Evolutionary conservation across 2,329 filamentous ascomycete genomes (phyloP), one percentile per base, ranked within the genome.

Genomic region (Alternaria tenuissima): DNA sequence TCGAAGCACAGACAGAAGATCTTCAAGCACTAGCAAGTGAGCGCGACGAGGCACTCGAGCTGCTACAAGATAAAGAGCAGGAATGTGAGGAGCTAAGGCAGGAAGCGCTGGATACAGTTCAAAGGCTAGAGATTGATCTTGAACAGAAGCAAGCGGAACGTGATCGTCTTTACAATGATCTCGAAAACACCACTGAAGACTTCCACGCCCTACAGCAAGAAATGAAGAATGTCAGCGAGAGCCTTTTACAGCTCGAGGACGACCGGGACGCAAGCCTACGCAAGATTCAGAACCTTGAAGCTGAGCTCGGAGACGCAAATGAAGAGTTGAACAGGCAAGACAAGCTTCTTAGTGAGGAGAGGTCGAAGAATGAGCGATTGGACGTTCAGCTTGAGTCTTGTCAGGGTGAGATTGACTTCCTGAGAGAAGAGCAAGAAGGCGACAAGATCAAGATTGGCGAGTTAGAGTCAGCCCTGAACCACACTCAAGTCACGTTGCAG

Each of bases 401-500:
- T 57, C 94, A 97, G 71, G 90, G 90, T 60, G 95, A 99, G 78
- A 96, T 98, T 79, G 89, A 92, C 1, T 99, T 99, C 85, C 79
- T 99, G 52, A 89, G 95, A 2, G 95, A 99, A 76, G 95, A 99
- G 81, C 95, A 99, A 78, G 95, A 99, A 79, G 88, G 87, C 18
- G 95, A 99, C 82, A 99, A 99, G 85, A 96, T 99, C 76, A 94
- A 93, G 79, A 98, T 99, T 71, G 93, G 94, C 38, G 93, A 98
- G 73, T 84, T 98, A 7, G 94, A 98, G 74, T 91, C 92, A 8
- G 88, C 90, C 14, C 81, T 97, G 38, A 91, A 92, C 70, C 90
- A 88, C 57, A 86, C 89, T n/a, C 91, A 96, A 76, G 88, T 93
- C 72, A 87, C 83, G 49, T 82, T 97, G n/a, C 87, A 91, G 57